Conservation (phyloP, 2,329 filamentous ascomycete genomes). For the Dothidotthia symphoricarpi region DNA sequence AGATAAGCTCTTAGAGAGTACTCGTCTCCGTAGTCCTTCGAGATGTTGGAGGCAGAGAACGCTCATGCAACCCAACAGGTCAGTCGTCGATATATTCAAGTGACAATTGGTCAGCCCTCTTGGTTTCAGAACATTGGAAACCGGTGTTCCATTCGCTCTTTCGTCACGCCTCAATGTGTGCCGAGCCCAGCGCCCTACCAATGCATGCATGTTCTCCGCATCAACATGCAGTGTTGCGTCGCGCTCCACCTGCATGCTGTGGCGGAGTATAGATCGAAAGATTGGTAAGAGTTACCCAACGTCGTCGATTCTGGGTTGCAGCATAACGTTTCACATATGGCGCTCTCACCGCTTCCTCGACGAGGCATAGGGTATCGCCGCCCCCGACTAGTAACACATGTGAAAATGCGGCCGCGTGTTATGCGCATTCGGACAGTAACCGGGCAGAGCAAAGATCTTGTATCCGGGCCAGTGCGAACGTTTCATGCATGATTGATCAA, state of each 20-base stretch:
- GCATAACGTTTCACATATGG: slow-evolving; percentile 9
- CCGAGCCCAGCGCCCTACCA: no score
- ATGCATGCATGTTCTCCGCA: neutral
- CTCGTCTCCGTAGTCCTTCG: no score
- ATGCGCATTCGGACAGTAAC: neutral
- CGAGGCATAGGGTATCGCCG: no score
- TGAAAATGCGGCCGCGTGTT: neutral
- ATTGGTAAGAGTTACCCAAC: slow-evolving; percentile 9
- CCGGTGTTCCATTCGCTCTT: no score
- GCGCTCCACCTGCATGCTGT: no score
- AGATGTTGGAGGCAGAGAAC: no score
- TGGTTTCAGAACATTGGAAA: no score
- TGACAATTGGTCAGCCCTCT: no score
- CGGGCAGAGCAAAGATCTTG: neutral
- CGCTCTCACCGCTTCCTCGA: slow-evolving; percentile 14
- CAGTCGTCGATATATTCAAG: no score
- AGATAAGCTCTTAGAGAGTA: no score
- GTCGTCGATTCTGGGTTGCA: slow-evolving; percentile 1
- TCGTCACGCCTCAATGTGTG: no score
- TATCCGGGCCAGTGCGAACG: neutral
- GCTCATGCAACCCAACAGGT: no score
- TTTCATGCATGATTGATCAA: slow-evolving; percentile 11
- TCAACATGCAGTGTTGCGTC: neutral
- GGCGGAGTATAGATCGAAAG: slow-evolving; percentile 11
- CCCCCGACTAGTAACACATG: neutral